Conservation (phyloP, 768 basidiomycete species). For the Leccinum variicolor region DNA sequence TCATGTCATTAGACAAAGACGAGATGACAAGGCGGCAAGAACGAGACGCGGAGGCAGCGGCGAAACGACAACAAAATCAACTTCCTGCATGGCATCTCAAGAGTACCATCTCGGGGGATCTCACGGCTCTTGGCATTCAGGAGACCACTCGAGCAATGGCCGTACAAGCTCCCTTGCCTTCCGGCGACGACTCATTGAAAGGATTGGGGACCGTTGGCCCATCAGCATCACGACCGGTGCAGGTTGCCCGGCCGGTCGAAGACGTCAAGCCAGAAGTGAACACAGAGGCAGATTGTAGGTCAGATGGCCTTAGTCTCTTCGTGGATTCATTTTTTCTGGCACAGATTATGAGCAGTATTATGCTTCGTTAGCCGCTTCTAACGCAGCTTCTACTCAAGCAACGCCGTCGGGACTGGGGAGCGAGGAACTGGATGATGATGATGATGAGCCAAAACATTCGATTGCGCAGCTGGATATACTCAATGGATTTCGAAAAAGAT, state of each 20-base stretch:
- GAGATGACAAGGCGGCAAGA: constrained; percentile 70
- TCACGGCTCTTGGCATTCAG: constrained; percentile 82
- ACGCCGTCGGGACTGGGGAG: constrained; percentile 58
- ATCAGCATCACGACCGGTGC: constrained; percentile 27
- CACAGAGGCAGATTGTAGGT: constrained; percentile 65
- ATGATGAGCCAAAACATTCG: constrained; percentile 68
- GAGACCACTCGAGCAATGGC: constrained; percentile 58
- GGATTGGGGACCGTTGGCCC: constrained; percentile 59
- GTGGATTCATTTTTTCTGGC: neutral
- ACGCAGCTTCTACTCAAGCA: constrained; percentile 52
- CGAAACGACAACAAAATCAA: constrained; percentile 86
- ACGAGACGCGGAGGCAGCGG: constrained; percentile 76
- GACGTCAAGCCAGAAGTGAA: constrained; percentile 49
- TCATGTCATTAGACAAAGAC: constrained; percentile 88
- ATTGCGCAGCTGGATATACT: constrained; percentile 65
- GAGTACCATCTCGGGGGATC: constrained; percentile 90
- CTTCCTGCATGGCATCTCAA: constrained; percentile 94
- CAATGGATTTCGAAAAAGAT: constrained; percentile 73
- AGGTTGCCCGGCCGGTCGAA: constrained; percentile 22
- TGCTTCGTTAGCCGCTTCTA: constrained; percentile 68
- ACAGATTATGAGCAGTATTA: constrained; percentile 83
- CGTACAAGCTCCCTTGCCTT: constrained; percentile 33
- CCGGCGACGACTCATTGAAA: constrained; percentile 71
- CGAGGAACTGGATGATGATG: constrained; percentile 64
- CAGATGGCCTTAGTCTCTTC: neutral